These are phyloP conservation scores for Fragilariopsis cylindrus DNA, from an alignment of 108 stramenopile species.

Conservation along the genomic window DNA sequence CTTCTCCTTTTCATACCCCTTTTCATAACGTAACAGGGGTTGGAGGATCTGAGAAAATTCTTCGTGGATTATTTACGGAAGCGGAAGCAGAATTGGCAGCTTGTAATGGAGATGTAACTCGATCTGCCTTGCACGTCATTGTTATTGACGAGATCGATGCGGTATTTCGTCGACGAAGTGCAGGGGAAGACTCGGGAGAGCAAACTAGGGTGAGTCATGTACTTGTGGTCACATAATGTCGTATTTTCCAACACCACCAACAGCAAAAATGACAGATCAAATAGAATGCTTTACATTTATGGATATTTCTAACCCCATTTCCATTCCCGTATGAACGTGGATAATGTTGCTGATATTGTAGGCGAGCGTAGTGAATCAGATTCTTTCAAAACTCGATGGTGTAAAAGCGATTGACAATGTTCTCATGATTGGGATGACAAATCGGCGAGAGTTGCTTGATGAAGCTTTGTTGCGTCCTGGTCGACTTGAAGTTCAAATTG, in stretches of 20 bases:
- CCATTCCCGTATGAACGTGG: too few relatives aligned
- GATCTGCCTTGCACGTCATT: slow-evolving; percentile 71
- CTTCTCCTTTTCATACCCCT: too few relatives aligned
- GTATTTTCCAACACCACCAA: too few relatives aligned
- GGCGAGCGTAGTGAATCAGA: slow-evolving; percentile 77
- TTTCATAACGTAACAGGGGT: too few relatives aligned
- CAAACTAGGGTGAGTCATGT: slow-evolving; percentile 42
- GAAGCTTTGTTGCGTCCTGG: slow-evolving; percentile 81
- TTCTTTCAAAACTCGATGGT: slow-evolving; percentile 84
- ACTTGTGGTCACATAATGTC: too few relatives aligned
- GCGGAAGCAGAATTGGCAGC: slow-evolving; percentile 84
- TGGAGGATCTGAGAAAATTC: slow-evolving; percentile 82
- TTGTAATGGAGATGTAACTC: slow-evolving; percentile 54
- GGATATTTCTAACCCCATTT: too few relatives aligned
- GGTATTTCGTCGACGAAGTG: slow-evolving; percentile 66
- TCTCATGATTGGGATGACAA: slow-evolving; percentile 85
- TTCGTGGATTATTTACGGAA: slow-evolving; percentile 92
- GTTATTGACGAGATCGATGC: slow-evolving; percentile 89
- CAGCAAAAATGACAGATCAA: too few relatives aligned
- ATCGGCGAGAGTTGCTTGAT: slow-evolving; percentile 78
- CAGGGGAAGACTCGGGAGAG: slow-evolving; percentile 63
- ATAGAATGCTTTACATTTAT: too few relatives aligned
- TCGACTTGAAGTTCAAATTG: slow-evolving; percentile 82
- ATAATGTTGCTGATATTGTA: slow-evolving; percentile 1
- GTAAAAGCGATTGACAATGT: slow-evolving; percentile 76